Evolutionary conservation across 139 green algal species (phyloP), one percentile per base, ranked within the genome.

Genomic region (Bryopsis sp.): DNA sequence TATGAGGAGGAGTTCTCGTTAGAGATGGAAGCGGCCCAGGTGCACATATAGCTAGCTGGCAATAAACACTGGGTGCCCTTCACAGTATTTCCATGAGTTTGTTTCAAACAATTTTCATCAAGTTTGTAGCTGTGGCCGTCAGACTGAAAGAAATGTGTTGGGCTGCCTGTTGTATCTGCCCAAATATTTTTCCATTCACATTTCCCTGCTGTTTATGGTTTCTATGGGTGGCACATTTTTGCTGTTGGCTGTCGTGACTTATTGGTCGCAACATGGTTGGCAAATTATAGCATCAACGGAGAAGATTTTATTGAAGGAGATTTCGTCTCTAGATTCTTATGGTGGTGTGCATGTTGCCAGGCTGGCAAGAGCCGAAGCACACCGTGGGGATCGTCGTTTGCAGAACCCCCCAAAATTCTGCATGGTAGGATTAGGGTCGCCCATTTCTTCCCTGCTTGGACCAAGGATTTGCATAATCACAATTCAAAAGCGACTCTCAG

Each of bases 1-100:
- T 86, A 86, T 38, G 77, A 86, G 71, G 39, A 86, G 37, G 81
- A 85, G 71, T 88, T 88, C 77, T 58, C 68, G 0, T 39, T 75
- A 2, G 81, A 88, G 47, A 82, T 83, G 47, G 38, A 68, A 5
- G 75, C 72, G 36, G 76, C 68, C 1, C 74, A 68, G 15, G 31
- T 71, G n/a, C 33, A n/a, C 48, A 37, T 11, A 24, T 43, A 63
- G 11, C 54, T 36, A 8, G 8, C 26, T 26, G 3, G 68, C 5
- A 28, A 37, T 28, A 15, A 50, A 19, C 59, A 67, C 19, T 26
- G 59, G 11, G 22, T 36, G 54, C 22, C 54, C 22, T 8, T 32
- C 54, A 63, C 54, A 63, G 22, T 31, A 28, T 36, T 63, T 28
- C 24, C 54, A 32, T 63, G 54, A 63, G 24, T 63, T 31, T 31